Percentiles rank a stretch among this genome's conserved stretches.
Conservation (phyloP, 2,329 filamentous ascomycete genomes). For the Teratosphaeria zuluensis region DNA sequence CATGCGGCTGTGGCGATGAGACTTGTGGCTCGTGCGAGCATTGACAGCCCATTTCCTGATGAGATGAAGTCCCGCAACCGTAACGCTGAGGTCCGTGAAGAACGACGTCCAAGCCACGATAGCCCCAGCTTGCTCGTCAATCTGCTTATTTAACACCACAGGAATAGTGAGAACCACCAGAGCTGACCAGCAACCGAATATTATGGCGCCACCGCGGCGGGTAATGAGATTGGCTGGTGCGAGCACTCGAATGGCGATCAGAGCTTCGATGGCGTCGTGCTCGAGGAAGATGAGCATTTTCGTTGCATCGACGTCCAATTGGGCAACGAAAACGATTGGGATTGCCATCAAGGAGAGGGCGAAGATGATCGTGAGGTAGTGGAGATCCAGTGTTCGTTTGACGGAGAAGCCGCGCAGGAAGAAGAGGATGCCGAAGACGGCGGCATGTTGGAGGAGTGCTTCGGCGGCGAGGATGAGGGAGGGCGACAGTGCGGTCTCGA, state of each 20-base stretch:
- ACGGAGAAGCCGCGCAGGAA: conserved; percentile 10
- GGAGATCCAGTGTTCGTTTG: conserved; percentile 8
- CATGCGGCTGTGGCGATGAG: background rate
- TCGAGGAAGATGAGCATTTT: conserved; percentile 12
- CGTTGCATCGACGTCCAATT: conserved; percentile 4
- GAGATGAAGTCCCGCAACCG: conserved; percentile 5
- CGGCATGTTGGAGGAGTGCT: conserved; percentile 7
- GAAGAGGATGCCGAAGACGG: conserved; percentile 8
- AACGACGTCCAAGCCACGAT: conserved; percentile 9
- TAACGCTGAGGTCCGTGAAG: conserved; percentile 6
- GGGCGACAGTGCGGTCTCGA: conserved; percentile 1
- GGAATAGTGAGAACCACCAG: conserved; percentile 4
- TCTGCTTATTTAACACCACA: conserved; percentile 3
- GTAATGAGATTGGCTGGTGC: conserved; percentile 1
- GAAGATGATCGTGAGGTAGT: conserved; percentile 10
- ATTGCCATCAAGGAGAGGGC: conserved; percentile 5
- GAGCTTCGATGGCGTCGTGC: conserved; percentile 8
- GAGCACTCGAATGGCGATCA: conserved; percentile 8
- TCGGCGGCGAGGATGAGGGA: conserved; percentile 2
- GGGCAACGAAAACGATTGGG: conserved; percentile 8
- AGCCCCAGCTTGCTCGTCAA: conserved; percentile 6
- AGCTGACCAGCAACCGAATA: conserved; percentile 5
- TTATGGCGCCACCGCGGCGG: background rate
- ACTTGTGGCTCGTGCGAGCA: background rate
- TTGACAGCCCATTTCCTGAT: conserved; percentile 1